Evolutionary conservation across 2,329 filamentous ascomycete species (phyloP).

Genomic region (Sodiomyces alkalinus): DNA sequence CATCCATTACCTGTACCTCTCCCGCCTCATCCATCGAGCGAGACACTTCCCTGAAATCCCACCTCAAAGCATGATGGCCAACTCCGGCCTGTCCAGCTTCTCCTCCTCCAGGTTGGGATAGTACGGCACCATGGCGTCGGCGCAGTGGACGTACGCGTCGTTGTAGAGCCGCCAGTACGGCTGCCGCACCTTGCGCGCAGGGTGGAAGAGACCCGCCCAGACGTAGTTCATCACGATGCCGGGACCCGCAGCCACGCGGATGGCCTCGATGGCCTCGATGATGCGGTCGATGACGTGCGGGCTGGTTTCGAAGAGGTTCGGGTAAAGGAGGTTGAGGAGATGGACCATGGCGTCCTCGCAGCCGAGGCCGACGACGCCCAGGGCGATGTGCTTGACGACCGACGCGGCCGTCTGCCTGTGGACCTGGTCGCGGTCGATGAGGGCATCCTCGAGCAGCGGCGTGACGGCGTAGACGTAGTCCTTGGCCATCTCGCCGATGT

Average conservation of each 20-base stretch:
- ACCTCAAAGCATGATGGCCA: slow-evolving; percentile 64
- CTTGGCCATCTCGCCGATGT: slow-evolving; percentile 99
- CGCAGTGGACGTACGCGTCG: slow-evolving; percentile 85
- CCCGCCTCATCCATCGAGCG: neutral
- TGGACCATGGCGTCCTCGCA: slow-evolving; percentile 99
- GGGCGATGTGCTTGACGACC: slow-evolving; percentile 93
- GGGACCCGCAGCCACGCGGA: slow-evolving; percentile 83
- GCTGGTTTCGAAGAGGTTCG: slow-evolving; percentile 94
- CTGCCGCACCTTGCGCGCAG: slow-evolving; percentile 80
- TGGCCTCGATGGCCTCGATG: slow-evolving; percentile 91
- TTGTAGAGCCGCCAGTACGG: slow-evolving; percentile 98
- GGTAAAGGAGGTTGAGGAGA: slow-evolving; percentile 87
- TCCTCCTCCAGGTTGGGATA: slow-evolving; percentile 81
- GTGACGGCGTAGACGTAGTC: slow-evolving; percentile 98
- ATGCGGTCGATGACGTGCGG: slow-evolving; percentile 98
- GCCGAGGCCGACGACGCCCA: slow-evolving; percentile 92
- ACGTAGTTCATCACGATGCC: slow-evolving; percentile 95
- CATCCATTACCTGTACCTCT: too few species aligned
- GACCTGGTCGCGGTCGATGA: slow-evolving; percentile 96
- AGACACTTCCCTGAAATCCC: neutral
- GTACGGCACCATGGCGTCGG: slow-evolving; percentile 91
- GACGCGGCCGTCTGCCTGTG: slow-evolving; percentile 92
- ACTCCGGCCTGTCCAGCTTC: slow-evolving; percentile 60
- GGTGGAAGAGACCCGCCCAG: slow-evolving; percentile 95
- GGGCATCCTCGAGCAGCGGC: slow-evolving; percentile 84